phyloP scores from a whole-genome alignment of 345 rosid genomes.

The Schrenkiella parvula region DNA sequence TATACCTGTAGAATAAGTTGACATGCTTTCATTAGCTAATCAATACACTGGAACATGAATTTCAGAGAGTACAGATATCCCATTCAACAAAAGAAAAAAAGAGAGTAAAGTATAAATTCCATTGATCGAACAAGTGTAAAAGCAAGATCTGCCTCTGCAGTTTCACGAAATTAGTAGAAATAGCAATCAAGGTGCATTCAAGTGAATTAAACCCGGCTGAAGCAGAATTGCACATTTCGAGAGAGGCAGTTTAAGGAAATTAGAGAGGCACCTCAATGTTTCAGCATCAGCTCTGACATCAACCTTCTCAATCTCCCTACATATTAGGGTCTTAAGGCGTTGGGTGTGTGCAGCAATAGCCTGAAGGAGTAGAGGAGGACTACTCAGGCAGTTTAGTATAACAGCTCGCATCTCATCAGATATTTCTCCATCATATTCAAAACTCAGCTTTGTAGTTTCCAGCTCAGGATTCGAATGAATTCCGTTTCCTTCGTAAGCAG shows the following conservation, averaged over 20 bases:
- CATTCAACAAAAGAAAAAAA: not conserved
- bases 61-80: not conserved
- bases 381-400: conserved; percentile 57
- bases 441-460: conserved; percentile 66
- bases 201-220: not conserved
- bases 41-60: not conserved
- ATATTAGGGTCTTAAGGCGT: conserved; percentile 54
- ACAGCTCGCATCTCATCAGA: conserved; percentile 68
- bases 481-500: conserved; percentile 86
- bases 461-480: conserved; percentile 66
- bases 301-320: conserved; percentile 69
- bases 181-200: not conserved
- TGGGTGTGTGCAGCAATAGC: conserved; percentile 60
- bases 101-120: not conserved
- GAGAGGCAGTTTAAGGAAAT: conserved; percentile 9
- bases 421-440: conserved; percentile 68
- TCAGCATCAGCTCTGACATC: conserved; percentile 92
- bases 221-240: not conserved
- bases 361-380: conserved; percentile 73
- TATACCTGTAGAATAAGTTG: conserved; percentile 48
- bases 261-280: conserved; percentile 47
- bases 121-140: not conserved
- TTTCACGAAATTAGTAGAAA: not conserved
- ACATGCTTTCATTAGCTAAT: not conserved
- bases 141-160: not conserved